Conservation (phyloP, 257 asterid species). For the Solanum appendiculatum region DNA sequence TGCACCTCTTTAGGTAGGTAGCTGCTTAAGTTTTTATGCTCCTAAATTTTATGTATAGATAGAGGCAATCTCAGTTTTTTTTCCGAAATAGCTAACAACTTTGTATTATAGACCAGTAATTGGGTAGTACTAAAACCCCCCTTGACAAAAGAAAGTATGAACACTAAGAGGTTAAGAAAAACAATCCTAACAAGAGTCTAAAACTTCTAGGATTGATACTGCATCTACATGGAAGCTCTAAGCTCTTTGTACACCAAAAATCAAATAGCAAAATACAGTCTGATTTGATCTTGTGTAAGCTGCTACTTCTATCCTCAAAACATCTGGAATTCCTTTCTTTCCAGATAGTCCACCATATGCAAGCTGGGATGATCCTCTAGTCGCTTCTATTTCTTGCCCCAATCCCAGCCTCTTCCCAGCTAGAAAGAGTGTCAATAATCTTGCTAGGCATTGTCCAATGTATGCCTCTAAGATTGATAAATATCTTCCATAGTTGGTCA, state of each 20-base stretch:
- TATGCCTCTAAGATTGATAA: neutral
- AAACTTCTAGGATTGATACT: neutral
- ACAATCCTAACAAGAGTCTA: neutral
- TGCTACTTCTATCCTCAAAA: neutral
- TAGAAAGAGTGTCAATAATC: neutral
- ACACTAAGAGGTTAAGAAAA: neutral
- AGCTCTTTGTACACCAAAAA: neutral
- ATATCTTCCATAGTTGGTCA: neutral
- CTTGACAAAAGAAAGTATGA: neutral
- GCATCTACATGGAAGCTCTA: neutral
- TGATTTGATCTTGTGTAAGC: neutral
- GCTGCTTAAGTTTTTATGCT: neutral
- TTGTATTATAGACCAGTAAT: neutral
- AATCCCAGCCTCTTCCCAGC: neutral
- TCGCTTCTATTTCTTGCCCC: neutral
- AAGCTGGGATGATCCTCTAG: neutral
- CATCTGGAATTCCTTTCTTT: neutral
- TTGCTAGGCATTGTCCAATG: neutral
- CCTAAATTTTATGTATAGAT: neutral
- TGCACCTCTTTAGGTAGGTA: neutral
- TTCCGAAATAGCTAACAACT: neutral
- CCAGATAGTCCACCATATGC: neutral
- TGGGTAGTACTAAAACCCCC: neutral
- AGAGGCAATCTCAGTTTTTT: neutral
- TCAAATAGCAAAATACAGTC: neutral